Evolutionary conservation across 495 filamentous ascomycete species (phyloP), one percentile per base, ranked within the genome.

Genomic region (Geopyxis carbonaria): DNA sequence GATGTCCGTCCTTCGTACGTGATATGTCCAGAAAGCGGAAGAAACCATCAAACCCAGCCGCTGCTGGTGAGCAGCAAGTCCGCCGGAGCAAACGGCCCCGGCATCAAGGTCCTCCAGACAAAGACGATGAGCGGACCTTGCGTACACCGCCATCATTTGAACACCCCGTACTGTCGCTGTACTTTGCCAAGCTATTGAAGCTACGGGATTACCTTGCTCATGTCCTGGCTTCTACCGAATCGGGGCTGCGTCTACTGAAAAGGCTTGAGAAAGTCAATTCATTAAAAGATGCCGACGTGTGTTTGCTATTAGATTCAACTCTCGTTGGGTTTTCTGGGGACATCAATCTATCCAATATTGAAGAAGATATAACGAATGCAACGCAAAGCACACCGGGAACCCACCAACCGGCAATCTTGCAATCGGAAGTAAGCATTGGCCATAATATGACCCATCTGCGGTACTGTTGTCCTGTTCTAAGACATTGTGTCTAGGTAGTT

Each of bases 161-260:
- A 19, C 77, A 84, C 59, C 72, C 75, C 14, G 66, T 92, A 20
- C 67, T 95, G 35, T 69, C 65, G 31, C 66, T 72, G 44, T 91
- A 80, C 62, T 93, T 92, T 59, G 59, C 64, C 2, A 53, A 68
- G 22, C 66, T 83, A 10, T 54, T 72, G 23, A 75, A 77, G 0
- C 59, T 95, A 34, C 73, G 84, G 29, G 64, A 78, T 23, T 86
- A 84, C 58, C 62, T 89, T 34, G 56, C 73, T 19, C 61, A 61
- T 27, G 60, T 55, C 40, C 60, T 80, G 14, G 63, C 66, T 48
- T 13, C 59, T 66, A 3, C 72, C 72, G 5, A 76, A 67, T 46
- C 55, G 19, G 20, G 60, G 68, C 9, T 64, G 65, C 25, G 18
- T 5, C 16, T 5, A 31, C 56, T 72, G n/a, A 56, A 51, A 5